phyloP scores from a whole-genome alignment of 108 stramenopile genomes.

The Pseudonitzschia multiseries region DNA sequence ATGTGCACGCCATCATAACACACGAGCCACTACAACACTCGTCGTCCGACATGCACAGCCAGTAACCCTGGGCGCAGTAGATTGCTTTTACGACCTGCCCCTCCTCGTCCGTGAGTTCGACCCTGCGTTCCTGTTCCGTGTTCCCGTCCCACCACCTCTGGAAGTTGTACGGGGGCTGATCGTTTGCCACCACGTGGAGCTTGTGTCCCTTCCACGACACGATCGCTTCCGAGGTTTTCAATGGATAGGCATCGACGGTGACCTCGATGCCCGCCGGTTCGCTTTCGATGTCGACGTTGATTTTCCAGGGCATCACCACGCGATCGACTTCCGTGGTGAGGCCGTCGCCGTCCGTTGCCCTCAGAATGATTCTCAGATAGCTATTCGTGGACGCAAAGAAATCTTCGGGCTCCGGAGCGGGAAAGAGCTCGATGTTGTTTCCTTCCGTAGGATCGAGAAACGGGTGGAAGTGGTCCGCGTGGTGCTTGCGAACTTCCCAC shows the following conservation, averaged over 20 bases:
- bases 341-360: conserved; percentile 24
- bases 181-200: conserved; percentile 17
- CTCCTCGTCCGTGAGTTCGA: neutral
- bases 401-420: conserved; percentile 19
- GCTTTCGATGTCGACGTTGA: conserved; percentile 24
- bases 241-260: conserved; percentile 16
- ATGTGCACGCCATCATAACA: neutral
- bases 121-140: conserved; percentile 7
- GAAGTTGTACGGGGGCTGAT: conserved; percentile 24
- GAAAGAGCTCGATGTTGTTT: conserved; percentile 20
- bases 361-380: conserved; percentile 34
- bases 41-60: conserved; percentile 3
- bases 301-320: conserved; percentile 17
- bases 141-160: conserved; percentile 27
- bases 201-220: conserved; percentile 29
- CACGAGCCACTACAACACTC: conserved; percentile 14
- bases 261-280: conserved; percentile 26
- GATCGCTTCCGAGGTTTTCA: conserved; percentile 25
- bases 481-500: conserved; percentile 45
- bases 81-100: neutral
- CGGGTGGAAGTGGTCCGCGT: conserved; percentile 35
- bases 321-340: conserved; percentile 18
- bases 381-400: conserved; percentile 34
- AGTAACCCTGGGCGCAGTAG: conserved; percentile 4
- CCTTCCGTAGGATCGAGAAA: conserved; percentile 28